Percentiles rank a stretch among this genome's conserved stretches.
These are phyloP conservation scores for Eimeria brunetti DNA, from an alignment of 169 alveolate genomes.

Conservation along the genomic window DNA sequence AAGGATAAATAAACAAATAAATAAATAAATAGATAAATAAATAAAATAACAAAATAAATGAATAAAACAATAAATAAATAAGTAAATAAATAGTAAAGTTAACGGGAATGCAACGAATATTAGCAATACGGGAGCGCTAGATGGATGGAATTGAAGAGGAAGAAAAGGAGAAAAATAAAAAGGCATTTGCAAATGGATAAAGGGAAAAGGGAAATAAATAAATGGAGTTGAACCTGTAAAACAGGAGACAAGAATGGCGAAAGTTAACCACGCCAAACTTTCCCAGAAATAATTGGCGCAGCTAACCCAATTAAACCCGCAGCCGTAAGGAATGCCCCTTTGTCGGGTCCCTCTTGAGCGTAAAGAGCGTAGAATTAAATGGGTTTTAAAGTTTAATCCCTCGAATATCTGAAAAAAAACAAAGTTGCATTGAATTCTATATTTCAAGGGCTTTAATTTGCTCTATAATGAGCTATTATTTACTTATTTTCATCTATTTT, in stretches of 20 bases:
- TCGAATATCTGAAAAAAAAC: conserved; percentile 89
- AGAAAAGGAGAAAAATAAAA: background rate
- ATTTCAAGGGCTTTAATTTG: too few species aligned
- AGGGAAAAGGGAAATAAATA: background rate
- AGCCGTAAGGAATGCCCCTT: conserved; percentile 94
- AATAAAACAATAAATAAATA: too few species aligned
- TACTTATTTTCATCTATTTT: background rate
- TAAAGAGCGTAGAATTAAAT: conserved; percentile 94
- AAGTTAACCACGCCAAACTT: conserved; percentile 95
- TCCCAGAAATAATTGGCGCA: conserved; percentile 99
- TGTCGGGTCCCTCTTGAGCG: conserved; percentile 95
- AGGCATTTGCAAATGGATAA: background rate
- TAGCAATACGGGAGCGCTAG: too few species aligned
- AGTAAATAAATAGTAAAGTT: too few species aligned
- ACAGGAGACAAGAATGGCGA: conserved; percentile 76
- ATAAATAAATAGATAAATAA: too few species aligned
- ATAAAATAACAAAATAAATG: too few species aligned
- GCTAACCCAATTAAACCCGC: conserved; percentile 97
- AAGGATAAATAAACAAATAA: too few species aligned
- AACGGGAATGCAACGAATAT: too few species aligned
- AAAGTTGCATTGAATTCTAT: too few species aligned
- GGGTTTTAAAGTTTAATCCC: conserved; percentile 96
- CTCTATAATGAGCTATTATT: too few species aligned
- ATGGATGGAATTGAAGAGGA: too few species aligned
- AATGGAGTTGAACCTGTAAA: conserved; percentile 63